phyloP scores from a whole-genome alignment of 169 alveolate genomes.

The Prorocentrum cordatum region DNA sequence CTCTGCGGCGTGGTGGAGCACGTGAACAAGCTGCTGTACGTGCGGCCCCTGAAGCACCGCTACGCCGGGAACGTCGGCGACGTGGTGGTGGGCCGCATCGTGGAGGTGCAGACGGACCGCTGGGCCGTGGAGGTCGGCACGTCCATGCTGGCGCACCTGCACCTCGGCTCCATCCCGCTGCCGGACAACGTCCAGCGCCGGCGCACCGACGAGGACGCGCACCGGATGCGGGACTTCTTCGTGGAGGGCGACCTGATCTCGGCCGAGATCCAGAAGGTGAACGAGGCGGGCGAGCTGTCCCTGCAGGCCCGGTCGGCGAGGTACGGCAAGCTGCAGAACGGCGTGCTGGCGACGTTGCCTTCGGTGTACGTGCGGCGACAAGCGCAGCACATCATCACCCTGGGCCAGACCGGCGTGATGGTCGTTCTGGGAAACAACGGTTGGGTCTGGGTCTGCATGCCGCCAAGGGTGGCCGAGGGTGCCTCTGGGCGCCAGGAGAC shows the following conservation, averaged over 20 bases:
- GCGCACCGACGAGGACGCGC: slow-evolving; percentile 79
- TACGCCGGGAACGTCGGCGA: slow-evolving; percentile 74
- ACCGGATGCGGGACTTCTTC: slow-evolving; percentile 78
- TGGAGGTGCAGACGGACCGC: slow-evolving; percentile 70
- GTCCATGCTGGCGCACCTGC: slow-evolving; percentile 75
- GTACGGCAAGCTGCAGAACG: slow-evolving; percentile 81
- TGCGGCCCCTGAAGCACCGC: slow-evolving; percentile 72
- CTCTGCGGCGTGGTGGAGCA: slow-evolving; percentile 49
- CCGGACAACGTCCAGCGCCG: slow-evolving; percentile 81
- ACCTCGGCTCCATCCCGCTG: slow-evolving; percentile 69
- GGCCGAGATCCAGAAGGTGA: slow-evolving; percentile 80
- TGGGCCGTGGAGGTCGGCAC: slow-evolving; percentile 82
- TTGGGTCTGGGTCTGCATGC: slow-evolving; percentile 75
- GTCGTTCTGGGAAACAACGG: slow-evolving; percentile 82
- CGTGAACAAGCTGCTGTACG: slow-evolving; percentile 67
- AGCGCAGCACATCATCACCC: slow-evolving; percentile 78
- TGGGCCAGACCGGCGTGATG: slow-evolving; percentile 74
- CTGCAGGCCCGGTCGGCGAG: slow-evolving; percentile 81
- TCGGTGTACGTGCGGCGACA: slow-evolving; percentile 76
- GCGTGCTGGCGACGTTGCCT: slow-evolving; percentile 78
- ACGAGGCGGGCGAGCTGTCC: slow-evolving; percentile 75
- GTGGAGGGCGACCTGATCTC: slow-evolving; percentile 81
- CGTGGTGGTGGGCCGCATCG: slow-evolving; percentile 75
- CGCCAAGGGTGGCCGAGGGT: slow-evolving; percentile 33
- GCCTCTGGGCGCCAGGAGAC: slow-evolving; percentile 66